These are phyloP conservation scores for Hyphodiscus sp. DNA, from an alignment of 2,329 filamentous ascomycete species.

Conservation along the genomic window DNA sequence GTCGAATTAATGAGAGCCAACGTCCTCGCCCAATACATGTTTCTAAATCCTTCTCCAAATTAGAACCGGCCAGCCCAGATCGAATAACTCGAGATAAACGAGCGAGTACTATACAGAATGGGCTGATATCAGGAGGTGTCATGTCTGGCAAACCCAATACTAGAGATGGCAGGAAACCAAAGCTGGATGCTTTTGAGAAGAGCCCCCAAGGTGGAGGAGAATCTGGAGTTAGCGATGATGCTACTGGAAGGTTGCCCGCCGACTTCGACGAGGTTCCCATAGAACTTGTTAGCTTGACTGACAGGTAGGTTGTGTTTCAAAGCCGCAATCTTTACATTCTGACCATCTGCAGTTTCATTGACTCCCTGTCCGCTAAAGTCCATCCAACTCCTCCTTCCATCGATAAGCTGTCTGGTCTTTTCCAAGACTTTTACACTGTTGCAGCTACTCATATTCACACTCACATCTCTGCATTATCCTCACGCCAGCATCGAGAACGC, in stretches of 20 bases:
- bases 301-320: constrained; percentile 52
- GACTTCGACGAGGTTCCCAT: constrained; percentile 88
- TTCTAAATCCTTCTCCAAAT: constrained; percentile 34
- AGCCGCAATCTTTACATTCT: constrained; percentile 8
- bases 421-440: constrained; percentile 87
- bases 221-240: constrained; percentile 14
- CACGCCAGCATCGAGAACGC: constrained; percentile 62
- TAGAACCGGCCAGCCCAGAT: constrained; percentile 24
- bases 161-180: constrained; percentile 14
- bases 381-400: constrained; percentile 78
- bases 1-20: constrained; percentile 19
- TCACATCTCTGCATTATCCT: constrained; percentile 75
- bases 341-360: constrained; percentile 64
- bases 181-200: constrained; percentile 34
- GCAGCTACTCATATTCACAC: constrained; percentile 79
- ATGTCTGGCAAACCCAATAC: constrained; percentile 13
- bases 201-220: constrained; percentile 29
- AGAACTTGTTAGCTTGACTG: constrained; percentile 82
- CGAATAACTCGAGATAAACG: constrained; percentile 18
- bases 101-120: constrained; percentile 29
- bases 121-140: constrained; percentile 11
- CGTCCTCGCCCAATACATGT: constrained; percentile 29
- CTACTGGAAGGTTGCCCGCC: constrained; percentile 21
- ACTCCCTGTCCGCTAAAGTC: constrained; percentile 80
- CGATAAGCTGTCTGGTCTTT: constrained; percentile 75